Base-by-base conservation (phyloP, 805 yeast genomes). In the Clavispora phyllophila region DNA sequence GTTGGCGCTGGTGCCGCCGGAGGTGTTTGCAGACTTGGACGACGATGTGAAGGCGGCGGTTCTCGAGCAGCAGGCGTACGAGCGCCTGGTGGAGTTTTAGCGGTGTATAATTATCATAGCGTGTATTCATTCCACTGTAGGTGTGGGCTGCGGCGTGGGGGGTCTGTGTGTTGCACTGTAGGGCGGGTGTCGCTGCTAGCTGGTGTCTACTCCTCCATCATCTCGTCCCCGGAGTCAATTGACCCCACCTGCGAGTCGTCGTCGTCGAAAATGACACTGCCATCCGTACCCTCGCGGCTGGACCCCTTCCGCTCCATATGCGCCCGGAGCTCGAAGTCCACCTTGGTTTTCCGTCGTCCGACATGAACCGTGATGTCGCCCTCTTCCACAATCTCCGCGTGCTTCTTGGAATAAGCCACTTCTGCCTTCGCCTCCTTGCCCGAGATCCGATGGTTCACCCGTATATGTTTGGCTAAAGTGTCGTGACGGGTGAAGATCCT, bases 401-500 rank as follows among this genome's bases (percentile, higher is more conserved):
- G 68, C 41, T 67, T 68, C 49, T 70, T 70, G 12, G 72, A 65
- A 48, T 60, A 70, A 0, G 74, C 74, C 31, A 70, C 75, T 47
- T 70, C 75, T 0, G 72, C 72, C 47, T 70, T 70, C 13, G 75
- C 75, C 47, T 70, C 75, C 43, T 70, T 68, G 24, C 74, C 75
- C 1, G 71, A 64, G 2, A 70, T 69, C 47, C 68, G 64, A 54
- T 70, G 75, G 46, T 70, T 70, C 3, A 70, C 75, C 32, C 75
- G 51, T 4, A 90, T 82, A 63, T 91, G 99, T 61, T 97, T 81
- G 14, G 96, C 87, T 48, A 91, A 74, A 1, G 99, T 97, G 65
- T 91, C 99, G 60, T 89, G 84, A 48, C 99, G 78, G 42, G 96
- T 85, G 58, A 93, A 91, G 1, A 96, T 88, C 69, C 91, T 82